Conservation (phyloP, 352 stramenopile genomes). For the Phytophthora crassamura region DNA sequence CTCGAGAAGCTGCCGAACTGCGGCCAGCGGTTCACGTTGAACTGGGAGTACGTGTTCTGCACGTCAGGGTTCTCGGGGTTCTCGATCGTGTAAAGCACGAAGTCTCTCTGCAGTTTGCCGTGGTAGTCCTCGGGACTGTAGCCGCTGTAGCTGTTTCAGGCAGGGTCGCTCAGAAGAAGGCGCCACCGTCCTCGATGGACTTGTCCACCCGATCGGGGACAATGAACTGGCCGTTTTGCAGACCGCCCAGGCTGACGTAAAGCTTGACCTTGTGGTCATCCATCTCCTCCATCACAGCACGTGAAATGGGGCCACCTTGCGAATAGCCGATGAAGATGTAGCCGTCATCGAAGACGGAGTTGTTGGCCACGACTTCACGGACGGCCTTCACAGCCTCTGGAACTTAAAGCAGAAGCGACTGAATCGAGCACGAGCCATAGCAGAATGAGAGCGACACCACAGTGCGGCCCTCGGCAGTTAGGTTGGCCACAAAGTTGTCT, state of each 20-base stretch:
- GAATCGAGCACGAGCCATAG: constrained; percentile 31
- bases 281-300: constrained; percentile 22
- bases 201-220: constrained; percentile 14
- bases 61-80: constrained; percentile 23
- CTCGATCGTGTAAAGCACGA: constrained; percentile 22
- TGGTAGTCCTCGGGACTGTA: constrained; percentile 38
- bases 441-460: constrained; percentile 50
- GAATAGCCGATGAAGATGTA: constrained; percentile 20
- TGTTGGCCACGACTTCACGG: constrained; percentile 21
- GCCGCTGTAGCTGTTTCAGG: constrained; percentile 17
- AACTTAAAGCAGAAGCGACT: constrained; percentile 37
- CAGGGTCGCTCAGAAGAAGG: constrained; percentile 21
- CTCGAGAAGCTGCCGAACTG: constrained; percentile 22
- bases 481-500: constrained; percentile 29
- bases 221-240: constrained; percentile 21
- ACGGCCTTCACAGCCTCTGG: constrained; percentile 44
- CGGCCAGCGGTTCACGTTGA: constrained; percentile 37
- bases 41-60: constrained; percentile 30
- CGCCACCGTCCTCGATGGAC: constrained; percentile 9
- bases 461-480: constrained; percentile 31
- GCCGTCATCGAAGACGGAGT: constrained; percentile 12
- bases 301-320: constrained; percentile 18
- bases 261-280: constrained; percentile 22
- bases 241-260: constrained; percentile 13
- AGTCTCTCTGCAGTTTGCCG: constrained; percentile 40